Evolutionary conservation across 371 early-diverging fungal species (phyloP).

Genomic region (Zopfochytrium polystomum): DNA sequence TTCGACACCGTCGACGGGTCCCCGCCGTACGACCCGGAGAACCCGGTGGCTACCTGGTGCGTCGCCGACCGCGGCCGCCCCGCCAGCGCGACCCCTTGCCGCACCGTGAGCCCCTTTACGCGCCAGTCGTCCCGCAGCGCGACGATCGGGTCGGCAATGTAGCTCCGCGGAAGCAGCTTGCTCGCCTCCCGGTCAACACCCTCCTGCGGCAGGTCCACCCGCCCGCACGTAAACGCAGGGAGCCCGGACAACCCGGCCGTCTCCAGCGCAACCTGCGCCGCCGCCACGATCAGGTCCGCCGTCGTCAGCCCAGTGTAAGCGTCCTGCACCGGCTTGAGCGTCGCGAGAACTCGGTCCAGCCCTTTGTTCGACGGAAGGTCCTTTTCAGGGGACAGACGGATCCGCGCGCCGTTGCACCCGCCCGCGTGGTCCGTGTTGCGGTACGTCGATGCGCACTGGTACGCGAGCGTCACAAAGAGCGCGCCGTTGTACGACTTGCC

Average conservation of each 20-base stretch:
- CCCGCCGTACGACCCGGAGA: constrained; percentile 9
- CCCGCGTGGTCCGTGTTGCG: constrained; percentile 28
- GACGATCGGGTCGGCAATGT: constrained; percentile 16
- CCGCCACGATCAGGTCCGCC: constrained; percentile 32
- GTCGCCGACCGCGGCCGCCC: constrained; percentile 17
- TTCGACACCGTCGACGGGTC: constrained; percentile 16
- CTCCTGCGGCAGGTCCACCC: constrained; percentile 7
- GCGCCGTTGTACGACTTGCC: constrained; percentile 15
- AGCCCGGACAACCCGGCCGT: constrained; percentile 1
- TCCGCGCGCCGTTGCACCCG: constrained; percentile 32
- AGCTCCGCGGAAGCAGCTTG: constrained; percentile 18
- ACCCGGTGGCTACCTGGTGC: constrained; percentile 12
- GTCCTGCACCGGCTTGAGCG: constrained; percentile 9
- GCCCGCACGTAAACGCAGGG: constrained; percentile 9
- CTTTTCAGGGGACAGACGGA: constrained; percentile 27
- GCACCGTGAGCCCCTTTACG: constrained; percentile 12
- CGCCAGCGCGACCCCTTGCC: constrained; percentile 21
- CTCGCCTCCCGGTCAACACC: neutral
- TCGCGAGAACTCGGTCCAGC: constrained; percentile 2
- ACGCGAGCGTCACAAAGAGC: constrained; percentile 23
- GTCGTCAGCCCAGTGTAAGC: constrained; percentile 6
- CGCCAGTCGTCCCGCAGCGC: constrained; percentile 8
- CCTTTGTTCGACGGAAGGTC: constrained; percentile 20
- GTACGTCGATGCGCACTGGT: constrained; percentile 29
- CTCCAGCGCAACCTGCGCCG: constrained; percentile 15